These are phyloP conservation scores for Clonostachys solani DNA, from an alignment of 2,329 filamentous ascomycete genomes.

Conservation along the genomic window DNA sequence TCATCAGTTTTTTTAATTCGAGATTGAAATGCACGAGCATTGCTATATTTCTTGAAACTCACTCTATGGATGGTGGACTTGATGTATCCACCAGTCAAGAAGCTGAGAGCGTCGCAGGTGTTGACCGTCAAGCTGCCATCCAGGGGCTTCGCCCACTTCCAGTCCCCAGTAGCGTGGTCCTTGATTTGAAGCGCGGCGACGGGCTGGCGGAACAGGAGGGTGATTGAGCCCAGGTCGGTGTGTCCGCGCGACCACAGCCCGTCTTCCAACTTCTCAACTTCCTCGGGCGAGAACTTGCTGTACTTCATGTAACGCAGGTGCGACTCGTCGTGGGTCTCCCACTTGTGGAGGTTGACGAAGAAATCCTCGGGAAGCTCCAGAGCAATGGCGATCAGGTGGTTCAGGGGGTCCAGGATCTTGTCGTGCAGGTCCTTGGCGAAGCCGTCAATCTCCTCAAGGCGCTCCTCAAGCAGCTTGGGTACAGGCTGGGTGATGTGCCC, in stretches of 20 bases:
- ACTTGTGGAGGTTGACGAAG: constrained; percentile 46
- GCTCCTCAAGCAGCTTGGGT: constrained; percentile 38
- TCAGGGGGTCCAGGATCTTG: constrained; percentile 51
- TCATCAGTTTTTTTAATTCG: too few relatives aligned
- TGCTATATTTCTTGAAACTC: not conserved
- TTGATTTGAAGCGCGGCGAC: constrained; percentile 51
- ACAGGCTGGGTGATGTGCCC: constrained; percentile 21
- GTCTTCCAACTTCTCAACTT: constrained; percentile 35
- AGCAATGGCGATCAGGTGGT: constrained; percentile 56
- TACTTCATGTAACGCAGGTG: constrained; percentile 63
- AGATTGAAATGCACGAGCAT: too few relatives aligned
- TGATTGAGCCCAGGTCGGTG: constrained; percentile 52
- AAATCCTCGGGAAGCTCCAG: constrained; percentile 57
- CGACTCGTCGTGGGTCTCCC: constrained; percentile 53
- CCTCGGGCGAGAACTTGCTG: constrained; percentile 39
- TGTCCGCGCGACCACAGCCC: constrained; percentile 43
- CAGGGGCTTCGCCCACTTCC: constrained; percentile 46
- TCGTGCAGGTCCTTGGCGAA: constrained; percentile 49
- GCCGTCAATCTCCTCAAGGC: constrained; percentile 49
- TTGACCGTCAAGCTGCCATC: constrained; percentile 48
- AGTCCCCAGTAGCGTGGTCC: constrained; percentile 37
- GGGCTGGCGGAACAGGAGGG: constrained; percentile 54
- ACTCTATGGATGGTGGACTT: constrained; percentile 35
- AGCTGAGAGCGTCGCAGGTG: constrained; percentile 41
- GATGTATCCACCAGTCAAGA: constrained; percentile 41